Percentiles rank a stretch among this genome's conserved stretches.
These are phyloP conservation scores for Dothistroma septosporum DNA, from an alignment of 2,329 filamentous ascomycete species.

Conservation along the genomic window DNA sequence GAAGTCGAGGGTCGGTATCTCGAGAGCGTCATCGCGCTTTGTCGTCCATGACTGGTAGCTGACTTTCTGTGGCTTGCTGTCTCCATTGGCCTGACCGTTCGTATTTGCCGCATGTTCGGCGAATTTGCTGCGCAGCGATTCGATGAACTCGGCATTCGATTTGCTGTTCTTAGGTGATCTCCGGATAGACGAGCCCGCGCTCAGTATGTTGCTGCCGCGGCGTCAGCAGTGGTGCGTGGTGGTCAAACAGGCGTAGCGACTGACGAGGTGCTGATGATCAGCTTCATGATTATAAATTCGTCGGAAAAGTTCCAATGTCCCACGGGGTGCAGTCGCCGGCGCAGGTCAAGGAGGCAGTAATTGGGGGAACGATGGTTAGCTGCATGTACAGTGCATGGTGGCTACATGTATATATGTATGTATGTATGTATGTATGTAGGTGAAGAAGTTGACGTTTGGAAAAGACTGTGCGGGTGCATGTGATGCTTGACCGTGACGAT, in stretches of 20 bases:
- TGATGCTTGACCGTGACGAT: constrained; percentile 1
- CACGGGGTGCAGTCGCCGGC: neutral
- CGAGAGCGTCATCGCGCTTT: constrained; percentile 50
- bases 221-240: constrained; percentile 21
- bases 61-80: constrained; percentile 25
- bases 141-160: constrained; percentile 90
- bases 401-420: no score
- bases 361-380: neutral
- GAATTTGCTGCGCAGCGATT: constrained; percentile 82
- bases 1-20: constrained; percentile 72
- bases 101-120: constrained; percentile 24
- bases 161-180: constrained; percentile 66
- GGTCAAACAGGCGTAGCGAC: constrained; percentile 32
- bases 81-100: constrained; percentile 14
- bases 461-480: neutral
- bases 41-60: constrained; percentile 64
- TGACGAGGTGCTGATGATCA: constrained; percentile 82
- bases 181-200: constrained; percentile 75
- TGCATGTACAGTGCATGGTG: neutral
- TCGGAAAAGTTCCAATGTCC: constrained; percentile 3
- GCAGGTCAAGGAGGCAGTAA: neutral
- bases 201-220: constrained; percentile 70
- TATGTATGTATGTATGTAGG: no score
- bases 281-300: constrained; percentile 55
- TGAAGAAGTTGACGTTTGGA: neutral